Base-by-base conservation (phyloP, 2,329 filamentous ascomycete species). In the Paraphoma chrysanthemicola region DNA sequence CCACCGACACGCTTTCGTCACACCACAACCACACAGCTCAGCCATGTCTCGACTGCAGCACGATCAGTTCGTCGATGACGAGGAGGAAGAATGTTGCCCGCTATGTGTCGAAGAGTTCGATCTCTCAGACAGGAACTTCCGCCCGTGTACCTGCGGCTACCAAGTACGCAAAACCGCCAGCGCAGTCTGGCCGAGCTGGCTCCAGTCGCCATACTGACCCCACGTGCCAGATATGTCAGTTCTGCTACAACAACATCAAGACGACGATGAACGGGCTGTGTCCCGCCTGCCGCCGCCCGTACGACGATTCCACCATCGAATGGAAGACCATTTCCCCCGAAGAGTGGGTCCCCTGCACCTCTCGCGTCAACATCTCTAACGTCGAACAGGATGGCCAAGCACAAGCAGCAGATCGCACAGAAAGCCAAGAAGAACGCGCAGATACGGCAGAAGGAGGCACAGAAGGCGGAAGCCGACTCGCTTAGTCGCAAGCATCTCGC, bases 71-170 rank as follows among this genome's bases (percentile, higher is more conserved):
- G 82, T 83, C 77, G 81, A 83, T 69, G 81, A 83, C 59, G 81
- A 83, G 62, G 77, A 78, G 63, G 78, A 80, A 54, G 81, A 83
- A 71, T 79, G 77, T 70, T 99, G 95, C 79, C 95, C 95, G 67
- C 90, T 99, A 63, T 99, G 95, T 77, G 96, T 99, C 74, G 95
- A 99, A 81, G 96, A 99, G 82, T 96, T 99, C 75, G 96, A 99
- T 79, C 88, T 99, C 48, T 96, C 93, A 42, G 95, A 99, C 83
- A 91, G 92, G 77, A 97, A 96, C 80, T 99, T 99, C 79, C 88
- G 90, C 72, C 95, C 95, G 65, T 99, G 95, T 82, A 94, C 94
- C 55, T 99, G 95, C 76, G 95, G 95, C 60, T 99, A 99, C 74
- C 94, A 98, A 87, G 94, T 97, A 86, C 62, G 84, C 66, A 45